Conservation (phyloP, 1,284 basidiomycete species). For the Puccinia coronata region DNA sequence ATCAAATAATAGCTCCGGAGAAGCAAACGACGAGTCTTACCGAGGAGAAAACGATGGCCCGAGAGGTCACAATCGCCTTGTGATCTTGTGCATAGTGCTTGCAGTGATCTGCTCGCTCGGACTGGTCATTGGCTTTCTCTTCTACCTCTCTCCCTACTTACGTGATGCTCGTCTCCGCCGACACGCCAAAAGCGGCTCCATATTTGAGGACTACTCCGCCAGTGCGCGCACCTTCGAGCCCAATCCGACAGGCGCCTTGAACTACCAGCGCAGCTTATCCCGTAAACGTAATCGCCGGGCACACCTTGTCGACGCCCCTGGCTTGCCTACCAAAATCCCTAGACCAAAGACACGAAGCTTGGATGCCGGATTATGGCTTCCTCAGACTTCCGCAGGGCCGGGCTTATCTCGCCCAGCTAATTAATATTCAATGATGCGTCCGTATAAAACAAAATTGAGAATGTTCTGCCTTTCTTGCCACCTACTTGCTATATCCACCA, state of each 20-base stretch:
- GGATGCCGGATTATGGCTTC: neutral
- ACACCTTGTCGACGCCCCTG: neutral
- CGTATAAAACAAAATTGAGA: neutral
- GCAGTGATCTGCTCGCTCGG: conserved; percentile 5
- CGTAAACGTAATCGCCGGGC: conserved; percentile 11
- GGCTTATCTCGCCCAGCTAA: conserved; percentile 5
- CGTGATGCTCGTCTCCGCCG: neutral
- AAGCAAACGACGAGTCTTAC: neutral
- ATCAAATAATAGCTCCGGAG: neutral
- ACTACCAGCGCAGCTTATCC: conserved; percentile 36
- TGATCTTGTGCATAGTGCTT: conserved; percentile 10
- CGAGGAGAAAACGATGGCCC: neutral
- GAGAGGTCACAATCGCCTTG: neutral
- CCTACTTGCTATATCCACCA: neutral
- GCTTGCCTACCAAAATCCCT: neutral
- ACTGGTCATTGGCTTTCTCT: neutral
- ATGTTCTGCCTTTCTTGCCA: neutral
- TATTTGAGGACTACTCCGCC: conserved; percentile 24
- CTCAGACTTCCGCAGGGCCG: conserved; percentile 11
- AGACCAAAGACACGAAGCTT: neutral
- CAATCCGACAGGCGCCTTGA: conserved; percentile 10
- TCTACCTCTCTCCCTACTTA: neutral
- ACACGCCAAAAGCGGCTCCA: neutral
- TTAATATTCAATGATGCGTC: neutral
- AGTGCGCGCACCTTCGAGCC: conserved; percentile 19